Evolutionary conservation across 768 basidiomycete genomes (phyloP), one percentile per base, ranked within the genome.

Genomic region (Phylloporus arenicola): DNA sequence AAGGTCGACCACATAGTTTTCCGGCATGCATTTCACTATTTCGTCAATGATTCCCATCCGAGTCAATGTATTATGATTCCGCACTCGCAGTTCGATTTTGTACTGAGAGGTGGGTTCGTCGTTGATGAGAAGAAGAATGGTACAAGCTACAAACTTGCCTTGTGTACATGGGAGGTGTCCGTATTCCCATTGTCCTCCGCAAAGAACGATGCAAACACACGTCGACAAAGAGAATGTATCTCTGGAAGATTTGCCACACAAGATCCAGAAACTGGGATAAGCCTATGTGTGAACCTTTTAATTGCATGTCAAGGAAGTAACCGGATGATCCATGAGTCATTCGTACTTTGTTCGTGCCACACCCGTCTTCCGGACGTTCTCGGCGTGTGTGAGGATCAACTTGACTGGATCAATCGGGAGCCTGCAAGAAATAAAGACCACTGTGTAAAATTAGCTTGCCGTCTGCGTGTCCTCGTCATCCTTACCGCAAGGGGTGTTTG

Each of bases 361-460:
- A 3, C 87, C 86, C 2, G 84, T 84, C 16, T 64, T 68, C 51
- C 80, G 67, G 2, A 91, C 77, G 48, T 78, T 79, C 51, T 81
- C 70, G 7, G 91, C 70, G 57, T 88, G 80, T 44, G 77, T 79
- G 17, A 76, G 60, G 24, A 88, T 79, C 16, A 92, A 70, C 54
- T 79, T 71, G 17, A 91, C 82, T 1, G 90, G 88, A 61, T 92
- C 83, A 20, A 90, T 74, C 0, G 89, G 89, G 1, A 81, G 72
- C 65, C 79, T 85, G 65, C 86, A 91, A 10, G 87, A 83, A 40
- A 92, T 84, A 64, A 89, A 90, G 24, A 88, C 69, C 13, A 90
- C 89, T 92, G 7, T 35, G 30, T 16, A 30, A 49, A 20, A 31
- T 55, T 29, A 58, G 45, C 19, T 13, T 31, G 25, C 25, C 1